phyloP scores from a whole-genome alignment of 768 basidiomycete genomes.

The Saitozyma podzolica region DNA sequence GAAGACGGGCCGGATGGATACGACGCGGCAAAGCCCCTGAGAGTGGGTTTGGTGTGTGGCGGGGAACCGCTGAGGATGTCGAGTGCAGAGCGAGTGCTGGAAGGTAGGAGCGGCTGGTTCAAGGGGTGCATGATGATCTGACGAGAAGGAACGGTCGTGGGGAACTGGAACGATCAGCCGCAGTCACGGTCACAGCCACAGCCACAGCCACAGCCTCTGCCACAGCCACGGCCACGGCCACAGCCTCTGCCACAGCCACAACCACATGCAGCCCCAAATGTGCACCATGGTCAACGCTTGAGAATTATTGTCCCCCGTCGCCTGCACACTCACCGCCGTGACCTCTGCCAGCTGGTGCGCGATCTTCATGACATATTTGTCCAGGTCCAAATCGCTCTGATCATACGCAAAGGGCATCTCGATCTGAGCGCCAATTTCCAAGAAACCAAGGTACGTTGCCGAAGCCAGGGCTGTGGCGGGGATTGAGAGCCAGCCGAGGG shows the following conservation, averaged over 20 bases:
- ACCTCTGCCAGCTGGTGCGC: constrained; percentile 71
- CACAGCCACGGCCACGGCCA: too few relatives aligned
- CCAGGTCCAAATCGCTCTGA: constrained; percentile 55
- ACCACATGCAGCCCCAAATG: too few relatives aligned
- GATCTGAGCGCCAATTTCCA: constrained; percentile 59
- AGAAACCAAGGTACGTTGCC: constrained; percentile 73
- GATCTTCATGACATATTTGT: constrained; percentile 67
- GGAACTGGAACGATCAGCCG: constrained; percentile 56
- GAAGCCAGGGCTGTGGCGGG: constrained; percentile 67
- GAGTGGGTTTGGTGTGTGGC: constrained; percentile 19
- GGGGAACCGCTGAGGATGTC: constrained; percentile 56
- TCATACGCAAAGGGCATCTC: constrained; percentile 43
- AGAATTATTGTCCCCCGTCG: too few relatives aligned
- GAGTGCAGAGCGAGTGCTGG: constrained; percentile 62
- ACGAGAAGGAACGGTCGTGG: constrained; percentile 58
- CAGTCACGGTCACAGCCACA: background rate
- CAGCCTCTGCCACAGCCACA: too few relatives aligned
- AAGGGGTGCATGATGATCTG: constrained; percentile 60
- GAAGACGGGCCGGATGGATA: constrained; percentile 2
- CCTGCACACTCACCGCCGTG: constrained; percentile 58
- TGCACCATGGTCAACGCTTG: too few relatives aligned
- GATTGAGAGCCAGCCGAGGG: constrained; percentile 67
- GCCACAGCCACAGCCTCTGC: background rate
- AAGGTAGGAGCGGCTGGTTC: constrained; percentile 73
- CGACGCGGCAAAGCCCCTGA: constrained; percentile 22